These are phyloP conservation scores for Leccinum truebloodii DNA, from an alignment of 768 basidiomycete genomes.

Conservation along the genomic window DNA sequence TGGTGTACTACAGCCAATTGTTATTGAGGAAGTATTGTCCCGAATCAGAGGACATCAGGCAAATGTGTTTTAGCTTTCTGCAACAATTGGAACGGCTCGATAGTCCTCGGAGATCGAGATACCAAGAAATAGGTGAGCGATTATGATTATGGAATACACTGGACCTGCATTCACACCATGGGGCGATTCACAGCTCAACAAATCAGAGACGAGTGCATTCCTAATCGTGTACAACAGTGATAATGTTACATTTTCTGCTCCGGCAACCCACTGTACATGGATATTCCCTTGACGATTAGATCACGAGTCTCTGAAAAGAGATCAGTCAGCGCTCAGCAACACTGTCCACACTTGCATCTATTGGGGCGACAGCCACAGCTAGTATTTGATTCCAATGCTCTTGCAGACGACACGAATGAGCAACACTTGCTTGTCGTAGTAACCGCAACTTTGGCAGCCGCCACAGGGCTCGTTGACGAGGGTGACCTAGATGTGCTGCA, in stretches of 20 bases:
- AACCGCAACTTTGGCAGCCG: neutral
- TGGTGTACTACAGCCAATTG: slow-evolving; percentile 79
- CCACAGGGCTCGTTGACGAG: neutral
- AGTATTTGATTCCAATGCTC: neutral
- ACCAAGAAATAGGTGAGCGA: slow-evolving; percentile 61
- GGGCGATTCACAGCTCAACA: slow-evolving; percentile 22
- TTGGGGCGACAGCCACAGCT: neutral
- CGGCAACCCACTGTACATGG: neutral
- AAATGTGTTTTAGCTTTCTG: slow-evolving; percentile 54
- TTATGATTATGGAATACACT: neutral
- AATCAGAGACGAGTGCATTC: slow-evolving; percentile 9
- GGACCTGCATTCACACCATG: neutral
- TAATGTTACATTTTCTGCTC: neutral
- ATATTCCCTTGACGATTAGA: neutral
- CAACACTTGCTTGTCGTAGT: neutral
- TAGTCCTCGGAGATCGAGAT: slow-evolving; percentile 62
- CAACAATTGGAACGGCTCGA: slow-evolving; percentile 64
- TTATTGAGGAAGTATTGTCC: slow-evolving; percentile 51
- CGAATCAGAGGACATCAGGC: slow-evolving; percentile 37
- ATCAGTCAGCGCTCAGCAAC: neutral
- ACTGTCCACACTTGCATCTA: neutral
- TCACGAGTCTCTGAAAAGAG: neutral
- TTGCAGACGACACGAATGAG: neutral
- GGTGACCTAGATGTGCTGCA: neutral
- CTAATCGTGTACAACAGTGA: slow-evolving; percentile 3